These are phyloP conservation scores for Berberis vulgaris DNA, from an alignment of 164 flowering plant genomes.

Conservation along the genomic window DNA sequence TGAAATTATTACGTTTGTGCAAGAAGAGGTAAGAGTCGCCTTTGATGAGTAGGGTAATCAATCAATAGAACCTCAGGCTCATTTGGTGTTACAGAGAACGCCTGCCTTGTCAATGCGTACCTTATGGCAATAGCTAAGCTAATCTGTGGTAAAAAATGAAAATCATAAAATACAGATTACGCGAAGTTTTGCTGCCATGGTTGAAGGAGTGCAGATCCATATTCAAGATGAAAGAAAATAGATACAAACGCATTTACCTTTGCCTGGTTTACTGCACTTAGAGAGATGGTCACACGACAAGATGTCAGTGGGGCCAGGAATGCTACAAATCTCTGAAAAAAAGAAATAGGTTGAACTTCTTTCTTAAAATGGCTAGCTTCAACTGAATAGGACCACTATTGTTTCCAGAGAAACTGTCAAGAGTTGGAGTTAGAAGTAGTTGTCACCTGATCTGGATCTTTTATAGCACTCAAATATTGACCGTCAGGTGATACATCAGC, in stretches of 20 bases:
- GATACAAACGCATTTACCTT: conserved; percentile 36
- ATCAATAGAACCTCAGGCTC: conserved; percentile 83
- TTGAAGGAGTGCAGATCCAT: background rate
- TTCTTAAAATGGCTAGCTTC: too few relatives aligned
- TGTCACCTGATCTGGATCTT: too few relatives aligned
- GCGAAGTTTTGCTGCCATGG: background rate
- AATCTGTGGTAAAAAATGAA: conserved; percentile 33
- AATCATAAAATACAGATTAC: background rate
- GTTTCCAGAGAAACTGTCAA: background rate
- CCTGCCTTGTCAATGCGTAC: conserved; percentile 76
- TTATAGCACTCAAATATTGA: too few relatives aligned
- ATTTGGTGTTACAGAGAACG: conserved; percentile 69
- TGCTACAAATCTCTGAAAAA: conserved; percentile 88
- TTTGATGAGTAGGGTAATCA: conserved; percentile 96
- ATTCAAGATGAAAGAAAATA: background rate
- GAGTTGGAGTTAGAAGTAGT: too few relatives aligned
- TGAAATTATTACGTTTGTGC: conserved; percentile 69
- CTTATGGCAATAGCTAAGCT: conserved; percentile 83
- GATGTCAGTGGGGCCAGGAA: conserved; percentile 92
- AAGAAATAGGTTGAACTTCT: background rate
- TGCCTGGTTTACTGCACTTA: conserved; percentile 57
- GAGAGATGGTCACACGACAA: conserved; percentile 82
- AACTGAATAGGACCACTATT: background rate
- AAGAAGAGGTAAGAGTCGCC: conserved; percentile 86
- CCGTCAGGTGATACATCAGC: too few relatives aligned